Evolutionary conservation across 768 basidiomycete species (phyloP).

Genomic region (Naematelia encephala): DNA sequence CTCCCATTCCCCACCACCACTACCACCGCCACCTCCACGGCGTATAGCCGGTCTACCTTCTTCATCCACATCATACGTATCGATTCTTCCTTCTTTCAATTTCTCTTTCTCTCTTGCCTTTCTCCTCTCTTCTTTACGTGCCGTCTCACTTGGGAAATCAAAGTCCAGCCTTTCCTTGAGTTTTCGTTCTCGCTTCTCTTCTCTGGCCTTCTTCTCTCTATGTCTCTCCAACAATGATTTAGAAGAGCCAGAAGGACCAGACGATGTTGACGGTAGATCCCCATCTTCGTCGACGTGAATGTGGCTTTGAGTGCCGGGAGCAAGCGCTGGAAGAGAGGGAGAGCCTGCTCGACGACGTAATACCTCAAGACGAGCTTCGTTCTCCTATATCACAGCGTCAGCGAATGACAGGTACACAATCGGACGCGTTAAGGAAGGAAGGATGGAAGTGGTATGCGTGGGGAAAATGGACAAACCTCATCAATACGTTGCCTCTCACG

Average conservation of each 20-base stretch:
- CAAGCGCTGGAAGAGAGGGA: slow-evolving; percentile 14
- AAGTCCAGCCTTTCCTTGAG: slow-evolving; percentile 41
- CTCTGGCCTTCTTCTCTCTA: slow-evolving; percentile 33
- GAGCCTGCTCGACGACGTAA: slow-evolving; percentile 42
- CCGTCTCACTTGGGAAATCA: slow-evolving; percentile 44
- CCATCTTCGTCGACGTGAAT: slow-evolving; percentile 26
- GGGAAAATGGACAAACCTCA: slow-evolving; percentile 20
- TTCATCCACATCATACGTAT: slow-evolving; percentile 19
- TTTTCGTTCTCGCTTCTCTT: slow-evolving; percentile 44
- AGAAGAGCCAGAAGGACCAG: background rate
- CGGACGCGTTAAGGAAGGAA: background rate
- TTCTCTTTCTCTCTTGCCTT: slow-evolving; percentile 16
- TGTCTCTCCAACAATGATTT: slow-evolving; percentile 22
- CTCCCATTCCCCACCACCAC: slow-evolving; percentile 20
- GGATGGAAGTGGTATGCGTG: background rate
- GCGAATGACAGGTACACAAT: no score
- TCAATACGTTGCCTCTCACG: slow-evolving; percentile 45
- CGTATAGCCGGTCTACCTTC: slow-evolving; percentile 9
- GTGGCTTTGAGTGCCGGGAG: no score
- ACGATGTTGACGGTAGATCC: slow-evolving; percentile 37
- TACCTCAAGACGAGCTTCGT: slow-evolving; percentile 39
- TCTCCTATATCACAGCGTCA: slow-evolving; percentile 39
- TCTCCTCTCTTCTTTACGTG: slow-evolving; percentile 17
- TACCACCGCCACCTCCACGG: slow-evolving; percentile 15
- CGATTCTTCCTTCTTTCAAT: slow-evolving; percentile 15